Base-by-base conservation (phyloP, 106 monocot genomes). In the Dendrobium nobile region DNA sequence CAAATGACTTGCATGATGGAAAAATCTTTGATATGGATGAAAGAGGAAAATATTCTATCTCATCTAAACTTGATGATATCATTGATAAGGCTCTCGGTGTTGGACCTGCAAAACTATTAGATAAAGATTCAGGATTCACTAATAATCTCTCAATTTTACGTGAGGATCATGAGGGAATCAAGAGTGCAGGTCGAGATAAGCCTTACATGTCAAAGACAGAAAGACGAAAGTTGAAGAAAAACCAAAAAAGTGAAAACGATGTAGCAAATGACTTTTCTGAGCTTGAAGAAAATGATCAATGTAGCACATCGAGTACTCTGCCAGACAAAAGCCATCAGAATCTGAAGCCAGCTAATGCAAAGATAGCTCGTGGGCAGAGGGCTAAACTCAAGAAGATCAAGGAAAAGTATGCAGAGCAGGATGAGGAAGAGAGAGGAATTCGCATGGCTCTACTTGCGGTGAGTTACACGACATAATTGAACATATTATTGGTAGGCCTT, bases 331-430 rank as follows among this genome's bases (percentile, higher is more conserved):
- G 37, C 41, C 82, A 72, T 68, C 83, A 81, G 44, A 86, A 65
- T 8, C 11, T 47, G 47, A 93, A 83, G 65, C 77, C 78, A 42
- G 67, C 83, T 42, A 82, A 78, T 78, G 43, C 78, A 48, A 99
- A 93, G 84, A 70, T 84, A 10, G 86, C 80, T 75, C 92, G 99
- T 82, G 99, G 99, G 28, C 99, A 93, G 47, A 93, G 84, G 85
- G 81, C 93, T 75, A 99, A 95, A 77, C 84, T 95, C 75, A 99
- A 91, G 86, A 99, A 99, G 86, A 99, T 95, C 10, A 95, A 95
- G 81, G 95, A 91, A 75, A 99, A 99, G 83, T 99, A 99, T 91
- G 92, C 93, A 67, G 93, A 93, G 61, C 99, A 99, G 81, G 99
- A 99, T 82, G 99, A 95, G 43, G 99, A 99, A 87, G 99, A 99